phyloP scores from a whole-genome alignment of 441 rosid species.

The Brassica hybrid region DNA sequence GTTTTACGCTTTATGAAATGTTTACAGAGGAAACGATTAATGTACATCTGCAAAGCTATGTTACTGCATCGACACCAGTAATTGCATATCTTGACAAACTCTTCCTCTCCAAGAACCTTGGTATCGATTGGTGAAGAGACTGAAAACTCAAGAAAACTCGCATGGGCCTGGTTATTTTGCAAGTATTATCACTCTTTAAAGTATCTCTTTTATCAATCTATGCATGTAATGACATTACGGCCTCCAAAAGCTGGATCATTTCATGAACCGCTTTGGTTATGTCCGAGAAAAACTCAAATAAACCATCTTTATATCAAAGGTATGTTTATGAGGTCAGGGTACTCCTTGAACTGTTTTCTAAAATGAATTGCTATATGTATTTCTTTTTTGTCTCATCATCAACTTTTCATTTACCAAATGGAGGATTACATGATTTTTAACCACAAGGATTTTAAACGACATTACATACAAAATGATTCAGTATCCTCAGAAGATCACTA shows the following conservation, averaged over 20 bases:
- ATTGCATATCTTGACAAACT: slow-evolving; percentile 13
- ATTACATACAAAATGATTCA: too few relatives aligned
- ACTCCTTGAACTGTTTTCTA: too few relatives aligned
- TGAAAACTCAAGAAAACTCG: slow-evolving; percentile 4
- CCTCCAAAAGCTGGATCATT: slow-evolving; percentile 13
- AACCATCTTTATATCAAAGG: neutral
- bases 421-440: too few relatives aligned
- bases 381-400: too few relatives aligned
- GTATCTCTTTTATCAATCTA: neutral
- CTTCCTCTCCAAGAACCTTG: slow-evolving; percentile 29
- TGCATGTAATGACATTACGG: slow-evolving; percentile 24
- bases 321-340: neutral
- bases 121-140: slow-evolving; percentile 23
- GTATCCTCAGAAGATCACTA: too few relatives aligned
- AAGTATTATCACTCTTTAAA: neutral
- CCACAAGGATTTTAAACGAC: too few relatives aligned
- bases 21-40: slow-evolving; percentile 3
- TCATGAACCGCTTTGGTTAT: slow-evolving; percentile 2
- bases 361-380: too few relatives aligned
- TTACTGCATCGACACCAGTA: slow-evolving; percentile 14
- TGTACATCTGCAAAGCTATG: slow-evolving; percentile 15
- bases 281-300: neutral
- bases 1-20: slow-evolving; percentile 1
- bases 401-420: too few relatives aligned
- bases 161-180: slow-evolving; percentile 7